Base-by-base conservation (phyloP, 2,329 filamentous ascomycete genomes). In the Xylariaceae sp. region DNA sequence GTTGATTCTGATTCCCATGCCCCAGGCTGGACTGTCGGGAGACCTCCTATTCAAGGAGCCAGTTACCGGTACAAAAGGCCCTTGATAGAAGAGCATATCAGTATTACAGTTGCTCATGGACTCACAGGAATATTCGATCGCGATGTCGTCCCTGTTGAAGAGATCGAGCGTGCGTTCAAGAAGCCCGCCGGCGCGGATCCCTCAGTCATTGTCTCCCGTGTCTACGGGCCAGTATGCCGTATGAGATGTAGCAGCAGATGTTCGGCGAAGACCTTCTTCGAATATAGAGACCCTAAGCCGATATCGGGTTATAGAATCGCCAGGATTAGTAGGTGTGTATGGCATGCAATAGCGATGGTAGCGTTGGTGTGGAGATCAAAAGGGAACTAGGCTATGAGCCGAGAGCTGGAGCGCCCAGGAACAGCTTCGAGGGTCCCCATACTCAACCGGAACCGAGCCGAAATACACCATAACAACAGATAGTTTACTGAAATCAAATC, bases 21-120 rank as follows among this genome's bases (percentile, higher is more conserved):
- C 42, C 3, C 19, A 2, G 18, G 18, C 16, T 29, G 16, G 48
- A n/a, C 23, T 37, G 7, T 19, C 44, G 2, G 46, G 42, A 18
- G 46, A n/a, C n/a, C n/a, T 53, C 16, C 20, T 42, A n/a, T 9
- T 41, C 37, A 48, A 20, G 1, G 47, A 40, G 23, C 6, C 12
- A 18, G 23, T 21, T 41, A 83, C 47, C 82, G 80, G 21, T 77
- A 71, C 5, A 85, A 73, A 61, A 82, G 81, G 20, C 78, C 80
- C 69, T 85, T 86, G 77, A n/a, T 81, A 85, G 40, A 77, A 77
- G 48, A 75, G 73, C 66, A 82, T 79, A 63, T 86, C 83, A 41
- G 76, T 73, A 67, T 79, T 79, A 72, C 83, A 86, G 64, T 78
- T 77, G 71, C 79, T 82, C 2, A 57, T 71, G 49, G 67, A 63